Evolutionary conservation across 768 basidiomycete species (phyloP).

Genomic region (Neoboletus magnificus): DNA sequence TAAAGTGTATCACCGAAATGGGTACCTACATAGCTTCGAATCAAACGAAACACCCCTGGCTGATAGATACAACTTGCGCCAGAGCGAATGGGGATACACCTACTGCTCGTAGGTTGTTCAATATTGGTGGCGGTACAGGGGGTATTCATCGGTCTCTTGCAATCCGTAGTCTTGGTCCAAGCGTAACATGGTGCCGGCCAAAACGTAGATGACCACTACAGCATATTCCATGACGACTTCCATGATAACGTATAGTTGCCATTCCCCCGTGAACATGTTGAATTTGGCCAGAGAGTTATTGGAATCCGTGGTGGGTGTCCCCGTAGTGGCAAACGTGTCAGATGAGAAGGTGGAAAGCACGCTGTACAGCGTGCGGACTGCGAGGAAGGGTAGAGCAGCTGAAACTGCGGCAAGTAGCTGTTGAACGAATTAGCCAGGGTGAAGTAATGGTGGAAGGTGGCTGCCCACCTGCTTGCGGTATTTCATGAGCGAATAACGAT

Average conservation of each 20-base stretch:
- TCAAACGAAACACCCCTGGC: neutral
- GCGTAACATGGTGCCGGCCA: slow-evolving; percentile 28
- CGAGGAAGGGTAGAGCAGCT: slow-evolving; percentile 57
- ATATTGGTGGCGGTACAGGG: slow-evolving; percentile 35
- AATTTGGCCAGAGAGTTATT: slow-evolving; percentile 45
- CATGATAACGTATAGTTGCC: slow-evolving; percentile 57
- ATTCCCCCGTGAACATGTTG: slow-evolving; percentile 54
- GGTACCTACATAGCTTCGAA: neutral
- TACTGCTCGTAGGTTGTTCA: neutral
- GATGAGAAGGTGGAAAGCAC: slow-evolving; percentile 57
- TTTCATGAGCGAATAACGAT: slow-evolving; percentile 37
- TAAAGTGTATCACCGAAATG: neutral
- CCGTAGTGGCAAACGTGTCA: slow-evolving; percentile 36
- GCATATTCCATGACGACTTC: slow-evolving; percentile 59
- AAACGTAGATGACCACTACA: slow-evolving; percentile 42
- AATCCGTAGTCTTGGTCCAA: slow-evolving; percentile 32
- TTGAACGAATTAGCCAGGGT: slow-evolving; percentile 6
- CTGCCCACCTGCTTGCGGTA: slow-evolving; percentile 35
- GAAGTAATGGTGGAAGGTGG: neutral
- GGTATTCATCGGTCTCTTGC: slow-evolving; percentile 26
- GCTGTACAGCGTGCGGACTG: slow-evolving; percentile 45
- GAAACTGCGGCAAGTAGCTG: slow-evolving; percentile 58
- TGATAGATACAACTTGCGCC: neutral
- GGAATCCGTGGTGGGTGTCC: slow-evolving; percentile 17
- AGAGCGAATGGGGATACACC: neutral